Evolutionary conservation across 495 filamentous ascomycete genomes (phyloP).

Genomic region (Beverwykella pulmonaria): DNA sequence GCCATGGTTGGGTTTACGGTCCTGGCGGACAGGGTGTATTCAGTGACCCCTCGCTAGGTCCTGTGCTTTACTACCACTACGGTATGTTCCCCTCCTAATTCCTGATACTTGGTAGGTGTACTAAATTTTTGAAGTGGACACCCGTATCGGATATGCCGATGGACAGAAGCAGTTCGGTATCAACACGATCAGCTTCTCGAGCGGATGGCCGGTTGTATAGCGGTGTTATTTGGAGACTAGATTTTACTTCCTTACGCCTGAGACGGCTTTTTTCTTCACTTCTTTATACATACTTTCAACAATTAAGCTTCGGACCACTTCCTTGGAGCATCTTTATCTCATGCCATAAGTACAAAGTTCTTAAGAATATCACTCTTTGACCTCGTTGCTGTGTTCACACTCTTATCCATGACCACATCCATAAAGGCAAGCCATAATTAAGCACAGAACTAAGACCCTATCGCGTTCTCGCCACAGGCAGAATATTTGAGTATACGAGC

Average conservation of each 20-base stretch:
- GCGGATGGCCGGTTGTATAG: slow-evolving; percentile 66
- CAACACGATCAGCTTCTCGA: slow-evolving; percentile 66
- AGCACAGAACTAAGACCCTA: too few relatives aligned
- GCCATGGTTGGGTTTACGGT: slow-evolving; percentile 66
- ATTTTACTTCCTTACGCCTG: neutral
- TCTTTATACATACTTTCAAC: neutral
- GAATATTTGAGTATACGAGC: too few relatives aligned
- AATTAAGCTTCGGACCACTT: too few relatives aligned
- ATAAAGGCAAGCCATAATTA: too few relatives aligned
- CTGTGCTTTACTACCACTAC: slow-evolving; percentile 75
- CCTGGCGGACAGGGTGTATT: slow-evolving; percentile 70
- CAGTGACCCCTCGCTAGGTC: slow-evolving; percentile 51
- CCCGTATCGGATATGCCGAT: slow-evolving; percentile 64
- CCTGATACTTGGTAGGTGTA: neutral
- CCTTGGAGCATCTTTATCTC: too few relatives aligned
- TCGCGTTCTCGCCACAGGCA: too few relatives aligned
- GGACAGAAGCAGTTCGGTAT: slow-evolving; percentile 68
- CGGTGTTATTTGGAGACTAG: neutral
- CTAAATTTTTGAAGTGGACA: slow-evolving; percentile 51
- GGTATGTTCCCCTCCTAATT: neutral
- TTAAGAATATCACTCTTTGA: too few relatives aligned
- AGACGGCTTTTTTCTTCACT: neutral
- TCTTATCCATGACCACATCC: too few relatives aligned
- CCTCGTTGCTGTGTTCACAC: too few relatives aligned
- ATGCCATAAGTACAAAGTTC: too few relatives aligned